Conservation (phyloP, 208 protist species). For the Crithidia expoeki region DNA sequence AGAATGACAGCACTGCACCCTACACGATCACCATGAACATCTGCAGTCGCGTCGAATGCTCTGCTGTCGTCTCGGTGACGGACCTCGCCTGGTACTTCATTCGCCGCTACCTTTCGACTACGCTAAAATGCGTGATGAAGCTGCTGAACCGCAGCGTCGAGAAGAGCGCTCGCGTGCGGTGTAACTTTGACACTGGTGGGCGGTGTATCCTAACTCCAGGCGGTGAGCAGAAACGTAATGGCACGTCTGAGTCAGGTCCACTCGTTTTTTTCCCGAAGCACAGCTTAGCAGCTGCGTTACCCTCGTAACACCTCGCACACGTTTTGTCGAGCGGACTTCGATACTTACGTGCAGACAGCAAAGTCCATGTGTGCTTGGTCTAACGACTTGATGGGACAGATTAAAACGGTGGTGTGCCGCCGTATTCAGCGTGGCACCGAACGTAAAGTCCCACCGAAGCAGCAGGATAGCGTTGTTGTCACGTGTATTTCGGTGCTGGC, state of each 20-base stretch:
- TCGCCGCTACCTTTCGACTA: background rate
- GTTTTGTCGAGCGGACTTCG: background rate
- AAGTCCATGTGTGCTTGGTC: background rate
- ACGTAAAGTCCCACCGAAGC: background rate
- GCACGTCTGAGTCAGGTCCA: conserved; percentile 24
- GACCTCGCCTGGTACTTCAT: conserved; percentile 1
- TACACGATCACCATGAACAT: conserved; percentile 2
- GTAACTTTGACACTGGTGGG: background rate
- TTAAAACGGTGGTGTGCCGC: background rate
- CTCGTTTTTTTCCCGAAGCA: conserved; percentile 18
- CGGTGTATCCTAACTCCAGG: conserved; percentile 3
- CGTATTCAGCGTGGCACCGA: background rate
- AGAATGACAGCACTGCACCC: background rate
- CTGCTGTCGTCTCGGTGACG: background rate
- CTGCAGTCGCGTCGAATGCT: background rate
- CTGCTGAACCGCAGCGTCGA: background rate
- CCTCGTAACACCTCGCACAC: background rate
- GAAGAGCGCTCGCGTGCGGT: background rate
- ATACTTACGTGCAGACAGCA: background rate
- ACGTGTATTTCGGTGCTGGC: background rate
- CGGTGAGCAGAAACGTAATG: conserved; percentile 20
- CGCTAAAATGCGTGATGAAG: conserved; percentile 6
- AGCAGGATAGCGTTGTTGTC: background rate
- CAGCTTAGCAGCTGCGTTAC: background rate
- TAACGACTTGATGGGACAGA: conserved; percentile 1